Conservation (phyloP, 345 rosid genomes). For the Citrus mangshanensis region DNA sequence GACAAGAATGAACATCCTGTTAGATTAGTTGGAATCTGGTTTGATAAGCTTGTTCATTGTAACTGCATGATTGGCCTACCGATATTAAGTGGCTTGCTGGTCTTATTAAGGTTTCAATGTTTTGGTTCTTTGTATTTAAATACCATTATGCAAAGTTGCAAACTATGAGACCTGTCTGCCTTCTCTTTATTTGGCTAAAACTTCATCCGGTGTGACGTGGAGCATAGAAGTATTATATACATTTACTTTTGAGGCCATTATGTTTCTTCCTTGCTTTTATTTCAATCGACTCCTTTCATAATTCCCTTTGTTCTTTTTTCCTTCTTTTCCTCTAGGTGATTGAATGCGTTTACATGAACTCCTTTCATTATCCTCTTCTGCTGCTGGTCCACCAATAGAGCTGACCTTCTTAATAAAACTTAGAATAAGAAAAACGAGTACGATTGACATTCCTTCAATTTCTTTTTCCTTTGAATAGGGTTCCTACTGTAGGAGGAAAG, state of each 20-base stretch:
- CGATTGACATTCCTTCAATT: not conserved
- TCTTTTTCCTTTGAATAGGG: slow-evolving; percentile 34
- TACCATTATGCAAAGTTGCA: not conserved
- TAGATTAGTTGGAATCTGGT: not conserved
- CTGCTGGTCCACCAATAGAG: not conserved
- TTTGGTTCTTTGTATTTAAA: not conserved
- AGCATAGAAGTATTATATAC: not conserved
- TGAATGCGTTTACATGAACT: not conserved
- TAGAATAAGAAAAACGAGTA: not conserved
- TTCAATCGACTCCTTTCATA: not conserved
- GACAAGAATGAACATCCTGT: not conserved
- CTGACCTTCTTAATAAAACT: not conserved
- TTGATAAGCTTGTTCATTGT: not conserved
- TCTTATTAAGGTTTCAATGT: not conserved
- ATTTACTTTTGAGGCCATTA: not conserved
- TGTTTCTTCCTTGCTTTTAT: not conserved
- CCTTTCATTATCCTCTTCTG: too few species aligned
- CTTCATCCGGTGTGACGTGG: not conserved
- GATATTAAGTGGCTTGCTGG: not conserved
- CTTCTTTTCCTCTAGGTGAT: not conserved
- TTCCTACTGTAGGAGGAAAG: slow-evolving; percentile 85
- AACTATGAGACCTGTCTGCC: not conserved
- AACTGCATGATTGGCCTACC: not conserved
- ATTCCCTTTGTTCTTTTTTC: not conserved
- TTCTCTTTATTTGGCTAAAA: not conserved